Conservation (phyloP, 805 yeast species). For the Pichia ethanolica region DNA sequence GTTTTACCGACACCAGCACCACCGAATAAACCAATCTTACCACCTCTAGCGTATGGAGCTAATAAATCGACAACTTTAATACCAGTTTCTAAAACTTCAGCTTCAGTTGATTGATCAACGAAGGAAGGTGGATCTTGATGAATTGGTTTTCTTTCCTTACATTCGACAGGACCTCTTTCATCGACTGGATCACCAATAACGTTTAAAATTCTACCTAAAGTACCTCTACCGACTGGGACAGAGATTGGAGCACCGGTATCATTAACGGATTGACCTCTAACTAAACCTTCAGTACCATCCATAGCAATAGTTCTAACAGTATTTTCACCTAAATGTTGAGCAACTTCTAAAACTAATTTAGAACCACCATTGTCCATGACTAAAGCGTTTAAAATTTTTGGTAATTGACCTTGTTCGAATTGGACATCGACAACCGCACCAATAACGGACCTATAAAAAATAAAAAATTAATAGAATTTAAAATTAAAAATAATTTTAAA, state of each 20-base stretch:
- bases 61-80: constrained; percentile 98
- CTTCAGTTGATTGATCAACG: constrained; percentile 94
- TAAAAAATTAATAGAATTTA: background rate
- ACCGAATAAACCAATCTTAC: constrained; percentile 99
- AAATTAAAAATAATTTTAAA: background rate
- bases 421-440: constrained; percentile 99
- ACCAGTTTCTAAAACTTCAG: constrained; percentile 99
- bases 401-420: constrained; percentile 94
- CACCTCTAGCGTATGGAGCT: constrained; percentile 99
- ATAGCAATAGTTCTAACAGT: constrained; percentile 99
- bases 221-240: constrained; percentile 98
- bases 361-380: constrained; percentile 68
- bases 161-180: constrained; percentile 97
- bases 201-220: constrained; percentile 97
- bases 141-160: constrained; percentile 91
- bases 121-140: constrained; percentile 97
- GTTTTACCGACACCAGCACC: constrained; percentile 99
- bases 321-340: constrained; percentile 99
- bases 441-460: constrained; percentile 70
- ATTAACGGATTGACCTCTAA: constrained; percentile 84
- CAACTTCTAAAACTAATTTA: constrained; percentile 90
- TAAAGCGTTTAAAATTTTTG: constrained; percentile 95
- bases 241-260: constrained; percentile 99
- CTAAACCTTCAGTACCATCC: constrained; percentile 99
- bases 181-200: constrained; percentile 99